Percentiles rank a stretch among this genome's conserved stretches.
Evolutionary conservation across 257 asterid species (phyloP).

Genomic region (Solanum chmielewskii): DNA sequence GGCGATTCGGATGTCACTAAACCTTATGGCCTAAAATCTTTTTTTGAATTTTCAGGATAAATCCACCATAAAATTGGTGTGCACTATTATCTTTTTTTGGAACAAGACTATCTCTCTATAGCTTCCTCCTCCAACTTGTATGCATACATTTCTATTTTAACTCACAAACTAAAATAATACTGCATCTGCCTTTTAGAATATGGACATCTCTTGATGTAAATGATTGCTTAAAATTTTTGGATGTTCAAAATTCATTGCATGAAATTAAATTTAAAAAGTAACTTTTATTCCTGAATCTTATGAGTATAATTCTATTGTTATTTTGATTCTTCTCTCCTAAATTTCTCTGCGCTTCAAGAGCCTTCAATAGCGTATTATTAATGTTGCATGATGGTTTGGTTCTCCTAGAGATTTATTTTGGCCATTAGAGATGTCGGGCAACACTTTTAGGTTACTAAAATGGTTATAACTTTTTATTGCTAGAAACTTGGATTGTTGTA

Average conservation of each 20-base stretch:
- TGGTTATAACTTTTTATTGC: not conserved
- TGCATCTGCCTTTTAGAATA: not conserved
- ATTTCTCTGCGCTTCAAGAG: not conserved
- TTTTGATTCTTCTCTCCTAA: not conserved
- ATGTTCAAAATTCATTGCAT: not conserved
- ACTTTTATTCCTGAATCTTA: not conserved
- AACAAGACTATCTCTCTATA: not conserved
- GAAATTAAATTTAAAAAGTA: not conserved
- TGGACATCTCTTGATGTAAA: not conserved
- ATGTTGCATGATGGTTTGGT: not conserved
- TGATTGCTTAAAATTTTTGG: not conserved
- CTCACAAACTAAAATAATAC: not conserved
- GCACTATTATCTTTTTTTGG: not conserved
- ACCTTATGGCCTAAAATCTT: constrained; percentile 12
- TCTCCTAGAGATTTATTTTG: not conserved
- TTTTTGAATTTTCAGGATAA: not conserved
- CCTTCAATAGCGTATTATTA: not conserved
- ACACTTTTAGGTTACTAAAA: not conserved
- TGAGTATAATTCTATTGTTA: not conserved
- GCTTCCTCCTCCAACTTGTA: not conserved
- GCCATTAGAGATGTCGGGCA: not conserved
- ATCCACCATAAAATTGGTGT: not conserved
- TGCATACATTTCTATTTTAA: not conserved
- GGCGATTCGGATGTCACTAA: not conserved
- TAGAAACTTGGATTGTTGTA: not conserved